phyloP scores from a whole-genome alignment of 345 rosid genomes.

The Gossypium anomalum region DNA sequence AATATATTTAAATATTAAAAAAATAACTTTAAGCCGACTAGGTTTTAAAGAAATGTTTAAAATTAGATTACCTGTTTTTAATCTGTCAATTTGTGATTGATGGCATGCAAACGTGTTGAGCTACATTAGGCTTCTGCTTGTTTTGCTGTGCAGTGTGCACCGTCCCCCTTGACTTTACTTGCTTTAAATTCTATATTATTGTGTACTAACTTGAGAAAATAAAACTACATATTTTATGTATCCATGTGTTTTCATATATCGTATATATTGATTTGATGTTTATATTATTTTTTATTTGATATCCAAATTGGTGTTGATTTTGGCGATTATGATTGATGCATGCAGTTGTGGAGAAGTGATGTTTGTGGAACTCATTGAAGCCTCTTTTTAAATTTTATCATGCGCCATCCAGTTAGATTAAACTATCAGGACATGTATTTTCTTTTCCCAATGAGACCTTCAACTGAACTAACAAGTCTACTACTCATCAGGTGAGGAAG shows the following conservation, averaged over 20 bases:
- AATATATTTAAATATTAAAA: too few relatives aligned
- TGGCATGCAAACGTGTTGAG: not conserved
- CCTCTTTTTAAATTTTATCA: not conserved
- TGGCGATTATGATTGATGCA: not conserved
- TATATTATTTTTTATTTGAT: not conserved
- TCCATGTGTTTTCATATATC: not conserved
- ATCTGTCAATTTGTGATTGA: not conserved
- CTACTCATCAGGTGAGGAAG: not conserved
- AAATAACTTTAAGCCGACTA: too few relatives aligned
- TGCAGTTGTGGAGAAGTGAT: not conserved
- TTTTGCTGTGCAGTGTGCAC: not conserved
- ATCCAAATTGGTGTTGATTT: not conserved
- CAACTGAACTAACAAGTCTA: not conserved
- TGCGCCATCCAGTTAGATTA: conserved; percentile 3
- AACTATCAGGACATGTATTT: not conserved
- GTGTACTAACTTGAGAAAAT: not conserved
- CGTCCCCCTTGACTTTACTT: conserved; percentile 6
- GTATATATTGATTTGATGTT: not conserved
- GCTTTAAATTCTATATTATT: not conserved
- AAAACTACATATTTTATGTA: not conserved
- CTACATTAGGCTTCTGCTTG: not conserved
- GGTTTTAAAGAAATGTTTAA: not conserved
- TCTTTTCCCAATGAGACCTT: not conserved
- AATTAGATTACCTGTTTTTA: not conserved
- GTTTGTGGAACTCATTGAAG: not conserved